Conservation (phyloP, 192 early-diverging fungal genomes). For the Tieghemiomyces parasiticus region DNA sequence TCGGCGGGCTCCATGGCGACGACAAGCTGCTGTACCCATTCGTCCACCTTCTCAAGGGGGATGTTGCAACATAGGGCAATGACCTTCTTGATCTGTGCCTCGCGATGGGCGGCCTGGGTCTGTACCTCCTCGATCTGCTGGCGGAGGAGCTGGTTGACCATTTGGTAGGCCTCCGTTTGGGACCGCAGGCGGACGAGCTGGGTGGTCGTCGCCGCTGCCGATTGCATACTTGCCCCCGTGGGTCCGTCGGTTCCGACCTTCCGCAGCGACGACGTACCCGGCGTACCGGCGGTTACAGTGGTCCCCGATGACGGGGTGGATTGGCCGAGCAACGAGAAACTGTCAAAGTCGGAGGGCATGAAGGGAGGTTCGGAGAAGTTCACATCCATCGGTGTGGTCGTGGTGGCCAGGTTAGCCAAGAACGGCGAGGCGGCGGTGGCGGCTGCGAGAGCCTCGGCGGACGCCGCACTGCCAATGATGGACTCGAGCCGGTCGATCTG, state of each 20-base stretch:
- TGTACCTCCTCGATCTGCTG: constrained; percentile 39
- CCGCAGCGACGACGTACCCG: too few relatives aligned
- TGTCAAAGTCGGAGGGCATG: too few relatives aligned
- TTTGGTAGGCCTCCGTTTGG: constrained; percentile 24
- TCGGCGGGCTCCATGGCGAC: constrained; percentile 68
- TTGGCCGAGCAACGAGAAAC: too few relatives aligned
- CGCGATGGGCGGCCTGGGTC: constrained; percentile 39
- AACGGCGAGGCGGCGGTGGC: too few relatives aligned
- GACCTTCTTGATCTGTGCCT: constrained; percentile 66
- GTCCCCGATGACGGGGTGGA: too few relatives aligned
- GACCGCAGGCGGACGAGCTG: constrained; percentile 6
- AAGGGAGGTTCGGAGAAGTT: constrained; percentile 8
- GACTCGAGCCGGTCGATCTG: constrained; percentile 43
- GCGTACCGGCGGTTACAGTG: too few relatives aligned
- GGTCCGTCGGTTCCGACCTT: too few relatives aligned
- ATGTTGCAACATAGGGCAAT: constrained; percentile 79
- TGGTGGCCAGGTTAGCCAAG: constrained; percentile 5
- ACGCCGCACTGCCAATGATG: too few relatives aligned
- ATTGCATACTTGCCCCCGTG: too few relatives aligned
- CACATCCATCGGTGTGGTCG: constrained; percentile 6
- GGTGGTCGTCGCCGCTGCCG: too few relatives aligned
- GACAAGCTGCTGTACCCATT: constrained; percentile 54
- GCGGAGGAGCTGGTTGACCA: constrained; percentile 28
- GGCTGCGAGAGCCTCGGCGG: too few relatives aligned
- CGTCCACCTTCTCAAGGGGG: constrained; percentile 58